phyloP scores from a whole-genome alignment of 352 stramenopile species.

The Plasmopara muralis region DNA sequence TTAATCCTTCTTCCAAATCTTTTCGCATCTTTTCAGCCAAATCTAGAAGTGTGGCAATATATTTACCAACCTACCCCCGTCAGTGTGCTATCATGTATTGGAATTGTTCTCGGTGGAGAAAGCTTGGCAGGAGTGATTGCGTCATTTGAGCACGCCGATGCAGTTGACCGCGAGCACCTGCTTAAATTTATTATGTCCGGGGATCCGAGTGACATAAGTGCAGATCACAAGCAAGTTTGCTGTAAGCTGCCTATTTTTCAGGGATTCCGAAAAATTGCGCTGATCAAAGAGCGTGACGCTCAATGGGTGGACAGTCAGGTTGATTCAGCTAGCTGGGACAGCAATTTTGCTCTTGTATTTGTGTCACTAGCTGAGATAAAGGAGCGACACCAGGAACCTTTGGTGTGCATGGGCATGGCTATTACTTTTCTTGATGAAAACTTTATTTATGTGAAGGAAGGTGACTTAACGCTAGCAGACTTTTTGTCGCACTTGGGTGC shows the following conservation, averaged over 20 bases:
- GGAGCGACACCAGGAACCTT: conserved; percentile 9
- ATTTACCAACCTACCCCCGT: conserved; percentile 61
- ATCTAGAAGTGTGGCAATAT: conserved; percentile 60
- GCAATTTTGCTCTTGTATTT: conserved; percentile 20
- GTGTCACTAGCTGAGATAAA: conserved; percentile 22
- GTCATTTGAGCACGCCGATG: conserved; percentile 15
- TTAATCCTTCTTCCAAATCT: conserved; percentile 49
- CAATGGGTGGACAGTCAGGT: conserved; percentile 19
- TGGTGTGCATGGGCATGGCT: conserved; percentile 38
- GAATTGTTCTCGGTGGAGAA: conserved; percentile 10
- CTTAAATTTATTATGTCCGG: conserved; percentile 38
- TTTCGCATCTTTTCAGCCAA: conserved; percentile 45
- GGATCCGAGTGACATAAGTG: conserved; percentile 29
- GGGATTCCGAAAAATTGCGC: conserved; percentile 19
- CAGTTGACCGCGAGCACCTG: conserved; percentile 34
- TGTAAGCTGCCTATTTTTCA: conserved; percentile 47
- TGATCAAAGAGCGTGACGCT: conserved; percentile 16
- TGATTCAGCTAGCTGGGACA: conserved; percentile 3
- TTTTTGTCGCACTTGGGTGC: conserved; percentile 33
- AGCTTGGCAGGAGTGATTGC: conserved; percentile 5
- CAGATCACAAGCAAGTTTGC: conserved; percentile 27
- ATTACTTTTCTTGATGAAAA: conserved; percentile 41
- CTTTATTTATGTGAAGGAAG: conserved; percentile 46
- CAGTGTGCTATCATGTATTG: conserved; percentile 45
- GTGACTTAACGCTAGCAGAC: conserved; percentile 22